Percentiles rank a stretch among this genome's conserved stretches.
These are phyloP conservation scores for Fusarium humuli DNA, from an alignment of 2,329 filamentous ascomycete species.

Conservation along the genomic window DNA sequence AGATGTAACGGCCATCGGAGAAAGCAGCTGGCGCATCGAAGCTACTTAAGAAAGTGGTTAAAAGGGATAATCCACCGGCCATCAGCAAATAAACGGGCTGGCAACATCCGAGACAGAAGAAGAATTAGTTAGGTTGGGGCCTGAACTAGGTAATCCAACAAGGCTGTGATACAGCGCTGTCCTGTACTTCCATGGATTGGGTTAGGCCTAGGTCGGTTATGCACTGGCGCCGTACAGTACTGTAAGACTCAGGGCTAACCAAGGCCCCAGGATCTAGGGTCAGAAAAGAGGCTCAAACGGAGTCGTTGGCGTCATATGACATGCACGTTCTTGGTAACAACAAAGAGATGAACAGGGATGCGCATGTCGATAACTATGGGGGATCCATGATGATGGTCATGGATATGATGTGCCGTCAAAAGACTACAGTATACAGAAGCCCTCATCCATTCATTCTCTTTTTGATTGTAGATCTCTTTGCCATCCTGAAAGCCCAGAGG, in stretches of 20 bases:
- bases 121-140: background rate
- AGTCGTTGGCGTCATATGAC: constrained; percentile 43
- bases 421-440: background rate
- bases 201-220: background rate
- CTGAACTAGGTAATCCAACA: constrained; percentile 3
- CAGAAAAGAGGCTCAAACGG: constrained; percentile 13
- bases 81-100: constrained; percentile 21
- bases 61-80: constrained; percentile 1
- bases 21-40: constrained; percentile 28
- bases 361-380: background rate
- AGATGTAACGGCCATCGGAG: constrained; percentile 21
- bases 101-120: constrained; percentile 28
- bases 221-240: background rate
- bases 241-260: constrained; percentile 5
- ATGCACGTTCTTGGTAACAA: background rate
- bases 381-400: constrained; percentile 33
- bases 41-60: constrained; percentile 32
- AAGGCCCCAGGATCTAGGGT: constrained; percentile 11
- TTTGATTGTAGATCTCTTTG: constrained; percentile 11
- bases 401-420: background rate
- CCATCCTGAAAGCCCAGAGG: background rate
- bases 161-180: background rate
- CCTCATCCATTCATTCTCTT: background rate
- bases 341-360: background rate
- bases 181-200: background rate